Evolutionary conservation across 768 basidiomycete species (phyloP).

Genomic region (Tremella mesenterica): DNA sequence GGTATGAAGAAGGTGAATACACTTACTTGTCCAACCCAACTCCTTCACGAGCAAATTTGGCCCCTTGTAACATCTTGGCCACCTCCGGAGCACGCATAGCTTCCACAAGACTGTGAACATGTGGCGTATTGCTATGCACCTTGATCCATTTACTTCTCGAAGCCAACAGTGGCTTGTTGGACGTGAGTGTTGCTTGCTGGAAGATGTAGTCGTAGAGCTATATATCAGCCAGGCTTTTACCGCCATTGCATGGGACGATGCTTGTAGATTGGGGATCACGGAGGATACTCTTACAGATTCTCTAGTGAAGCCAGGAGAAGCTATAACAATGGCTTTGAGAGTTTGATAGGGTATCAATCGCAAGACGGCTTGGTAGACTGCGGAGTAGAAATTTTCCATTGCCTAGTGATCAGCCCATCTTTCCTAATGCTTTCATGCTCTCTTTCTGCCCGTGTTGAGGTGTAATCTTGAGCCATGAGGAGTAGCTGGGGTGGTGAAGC

Average conservation of each 20-base stretch:
- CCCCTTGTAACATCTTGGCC: constrained; percentile 46
- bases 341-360: constrained; percentile 80
- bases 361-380: constrained; percentile 74
- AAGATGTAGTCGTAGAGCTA: constrained; percentile 64
- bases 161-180: constrained; percentile 71
- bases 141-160: constrained; percentile 77
- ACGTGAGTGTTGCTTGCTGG: constrained; percentile 63
- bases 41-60: constrained; percentile 92
- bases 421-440: background rate
- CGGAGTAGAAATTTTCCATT: constrained; percentile 68
- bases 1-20: too few species aligned
- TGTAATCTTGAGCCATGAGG: background rate
- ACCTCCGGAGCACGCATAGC: constrained; percentile 93
- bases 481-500: background rate
- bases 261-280: too few species aligned
- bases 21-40: constrained; percentile 74
- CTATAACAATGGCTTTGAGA: constrained; percentile 85
- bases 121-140: constrained; percentile 83
- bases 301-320: constrained; percentile 91
- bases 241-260: background rate
- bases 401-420: constrained; percentile 48
- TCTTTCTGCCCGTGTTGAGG: background rate
- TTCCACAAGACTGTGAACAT: constrained; percentile 91
- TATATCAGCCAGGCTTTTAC: constrained; percentile 1
- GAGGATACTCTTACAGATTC: constrained; percentile 60